Base-by-base conservation (phyloP, 495 filamentous ascomycete genomes). In the Ramalina peruviana region DNA sequence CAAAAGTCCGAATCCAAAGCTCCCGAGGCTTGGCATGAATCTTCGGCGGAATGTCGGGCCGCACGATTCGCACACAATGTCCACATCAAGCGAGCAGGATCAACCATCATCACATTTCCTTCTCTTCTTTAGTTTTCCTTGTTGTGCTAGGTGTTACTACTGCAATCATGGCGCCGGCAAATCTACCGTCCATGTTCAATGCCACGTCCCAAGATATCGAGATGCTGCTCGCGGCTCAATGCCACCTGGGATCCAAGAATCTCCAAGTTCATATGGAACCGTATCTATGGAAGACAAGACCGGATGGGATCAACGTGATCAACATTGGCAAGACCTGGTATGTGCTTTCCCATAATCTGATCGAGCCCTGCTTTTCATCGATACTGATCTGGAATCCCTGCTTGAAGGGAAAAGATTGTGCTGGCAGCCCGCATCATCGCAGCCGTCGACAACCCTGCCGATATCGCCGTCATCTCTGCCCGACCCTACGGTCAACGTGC, bases 261-360 rank as follows among this genome's bases (percentile, higher is more conserved):
- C 65, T 97, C 58, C 88, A 95, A 75, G 80, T 92, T 64, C 88
- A 97, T 74, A 97, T 96, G 92, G 88, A 97, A 74, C 87, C 92
- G 57, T 98, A 98, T 76, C 81, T 98, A 63, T 97, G 88, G 88
- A 98, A 97, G 82, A 94, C 87, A 65, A 83, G 92, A 62, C 82
- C 88, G 52, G 92, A 98, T 60, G 92, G 92, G 71, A 81, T 98
- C 75, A 97, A 98, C 67, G 79, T 98, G 54, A 79, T 98, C 71
- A 97, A 98, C 80, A 86, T 98, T 71, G 88, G 89, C 77, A 98
- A 98, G 86, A 98, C 92, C 72, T 97, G 90, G 90, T 97, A 81
- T 60, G 6, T 37, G 40, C 48, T 44, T 38, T 39, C 23, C 15
- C 26, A 38, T 27, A 11, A 6, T 30, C 25, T 16, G 27, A 45